These are phyloP conservation scores for Myochromella boudieri DNA, from an alignment of 768 basidiomycete genomes.

Conservation along the genomic window DNA sequence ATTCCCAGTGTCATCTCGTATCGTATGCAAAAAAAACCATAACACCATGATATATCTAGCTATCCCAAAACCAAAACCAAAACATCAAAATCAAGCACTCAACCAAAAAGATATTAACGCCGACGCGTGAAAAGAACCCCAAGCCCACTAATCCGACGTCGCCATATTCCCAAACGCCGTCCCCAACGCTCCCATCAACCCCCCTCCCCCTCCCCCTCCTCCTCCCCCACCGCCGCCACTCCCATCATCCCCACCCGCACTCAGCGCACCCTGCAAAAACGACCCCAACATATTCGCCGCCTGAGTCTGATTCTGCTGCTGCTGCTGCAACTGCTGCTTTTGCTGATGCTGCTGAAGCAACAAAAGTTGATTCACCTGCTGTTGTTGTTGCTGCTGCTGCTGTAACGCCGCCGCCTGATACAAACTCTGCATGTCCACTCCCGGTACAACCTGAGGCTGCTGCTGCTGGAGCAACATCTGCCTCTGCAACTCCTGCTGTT, in stretches of 20 bases:
- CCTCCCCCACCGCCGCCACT: not conserved
- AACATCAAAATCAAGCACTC: not conserved
- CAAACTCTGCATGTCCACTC: not conserved
- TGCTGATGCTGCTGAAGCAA: slow-evolving; percentile 4
- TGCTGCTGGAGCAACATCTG: slow-evolving; percentile 14
- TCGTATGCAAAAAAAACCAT: not conserved
- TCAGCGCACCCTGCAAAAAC: not conserved
- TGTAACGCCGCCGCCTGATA: not conserved
- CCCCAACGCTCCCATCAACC: not conserved
- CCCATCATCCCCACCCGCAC: not conserved
- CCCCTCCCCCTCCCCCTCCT: not conserved
- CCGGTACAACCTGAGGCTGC: slow-evolving; percentile 5
- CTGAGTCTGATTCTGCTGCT: not conserved
- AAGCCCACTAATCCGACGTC: slow-evolving; percentile 1
- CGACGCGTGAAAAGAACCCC: not conserved
- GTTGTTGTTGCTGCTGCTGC: slow-evolving; percentile 2
- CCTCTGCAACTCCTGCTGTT: not conserved
- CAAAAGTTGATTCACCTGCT: not conserved
- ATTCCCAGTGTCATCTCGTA: not conserved
- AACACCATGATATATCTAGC: not conserved
- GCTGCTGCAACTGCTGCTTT: not conserved
- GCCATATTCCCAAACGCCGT: not conserved
- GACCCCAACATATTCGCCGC: not conserved
- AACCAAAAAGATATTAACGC: not conserved
- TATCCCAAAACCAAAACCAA: not conserved